Evolutionary conservation across 208 protist genomes (phyloP), one percentile per base, ranked within the genome.

Genomic region (Trypanosomatidae sp.): DNA sequence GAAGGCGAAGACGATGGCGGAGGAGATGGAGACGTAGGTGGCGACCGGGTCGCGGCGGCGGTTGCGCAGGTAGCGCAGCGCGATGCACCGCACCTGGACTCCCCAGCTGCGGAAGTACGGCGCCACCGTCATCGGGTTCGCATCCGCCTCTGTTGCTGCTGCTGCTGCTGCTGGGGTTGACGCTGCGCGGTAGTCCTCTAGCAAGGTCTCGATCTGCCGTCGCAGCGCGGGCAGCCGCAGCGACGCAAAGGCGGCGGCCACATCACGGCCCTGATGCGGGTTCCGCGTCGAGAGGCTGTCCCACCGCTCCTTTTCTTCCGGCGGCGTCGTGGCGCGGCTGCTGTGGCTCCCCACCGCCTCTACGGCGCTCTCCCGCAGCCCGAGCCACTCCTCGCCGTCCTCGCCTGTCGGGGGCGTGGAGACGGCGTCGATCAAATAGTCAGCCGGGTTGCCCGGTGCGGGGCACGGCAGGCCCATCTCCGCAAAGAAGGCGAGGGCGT

Each of bases 381-480:
- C n/a, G n/a, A n/a, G n/a, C n/a, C n/a, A n/a, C n/a, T n/a, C n/a
- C n/a, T n/a, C 46, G 47, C 66, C 50, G 44, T 6, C 36, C 0
- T 13, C 30, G 46, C 56, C 53, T 59, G 56, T 17, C 44, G 44
- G 49, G 75, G 53, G 30, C 73, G 50, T 46, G 22, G 88, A 67
- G 28, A 90, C 84, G 33, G 78, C 59, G 77, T 93, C 86, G 41
- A 98, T 53, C 17, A 97, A 81, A 73, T 91, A 89, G 76, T 98
- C 96, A 9, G 93, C 91, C 8, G 94, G 91, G 77, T 97, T 97
- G 30, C 78, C 78, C 12, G 83, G 73, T 30, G 36, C 22, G 30
- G 69, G 67, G 46, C 66, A 72, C 25, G 69, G 59, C 44, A 92
- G 75, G 13, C 88, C 92, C 30, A 93, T 70, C 53, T 74, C 70